Evolutionary conservation across 176 grass and related monocot species (phyloP), one percentile per base, ranked within the genome.

Genomic region (Cocos nucifera): DNA sequence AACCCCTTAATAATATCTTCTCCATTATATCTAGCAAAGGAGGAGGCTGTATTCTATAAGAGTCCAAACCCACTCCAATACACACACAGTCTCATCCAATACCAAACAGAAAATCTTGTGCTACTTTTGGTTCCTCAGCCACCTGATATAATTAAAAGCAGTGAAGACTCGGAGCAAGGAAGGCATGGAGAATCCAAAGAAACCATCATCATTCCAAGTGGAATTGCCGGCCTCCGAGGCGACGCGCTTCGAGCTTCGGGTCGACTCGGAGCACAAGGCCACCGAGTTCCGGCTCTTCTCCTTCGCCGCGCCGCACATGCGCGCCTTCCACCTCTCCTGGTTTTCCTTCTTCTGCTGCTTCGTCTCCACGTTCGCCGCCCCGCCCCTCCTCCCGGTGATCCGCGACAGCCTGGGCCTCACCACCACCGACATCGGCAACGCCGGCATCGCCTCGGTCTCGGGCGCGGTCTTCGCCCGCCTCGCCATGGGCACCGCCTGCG

Each of bases 311-410:
- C 91, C 91, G 30, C 91, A 96, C 78, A 96, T 96, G 91, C 66
- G 78, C 49, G 80, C 86, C 25, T 96, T 96, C 86, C 91, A 96
- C 59, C 62, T 90, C 3, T 87, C 91, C 1, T 96, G 91, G 91
- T 96, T 90, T 80, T 96, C 91, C 83, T 96, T 96, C 83, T 96
- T 96, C 75, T 87, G 80, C 78, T 96, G 91, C 72, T 96, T 96
- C 72, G 78, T 87, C 5, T 96, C 91, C 49, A 84, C 86, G 69
- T 96, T 96, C 60, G 86, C 91, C 0, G 86, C 91, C 17, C 86
- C 91, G 35, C 91, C 91, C 27, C 86, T 96, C n/a, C 69, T 96
- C 25, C 86, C 91, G 24, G 39, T 96, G 12, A 96, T 96, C 63
- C 73, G 91, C 4, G 91, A 96, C 68, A 90, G 77, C 48, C 86